phyloP scores from a whole-genome alignment of 2,329 filamentous ascomycete species.

The Cordyceps pruinosa region DNA sequence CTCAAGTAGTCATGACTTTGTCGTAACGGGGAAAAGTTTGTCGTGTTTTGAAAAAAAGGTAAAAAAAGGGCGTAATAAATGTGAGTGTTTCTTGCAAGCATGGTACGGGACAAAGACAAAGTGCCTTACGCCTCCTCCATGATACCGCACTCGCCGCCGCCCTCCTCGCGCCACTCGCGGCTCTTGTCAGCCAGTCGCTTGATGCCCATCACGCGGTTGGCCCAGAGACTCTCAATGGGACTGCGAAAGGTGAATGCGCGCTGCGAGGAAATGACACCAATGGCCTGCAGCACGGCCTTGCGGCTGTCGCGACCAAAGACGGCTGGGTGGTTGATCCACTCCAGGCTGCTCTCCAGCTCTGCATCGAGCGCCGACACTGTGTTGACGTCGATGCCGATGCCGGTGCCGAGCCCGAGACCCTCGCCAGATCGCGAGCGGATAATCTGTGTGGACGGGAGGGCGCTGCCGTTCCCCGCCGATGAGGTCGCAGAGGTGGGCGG shows the following conservation, averaged over 20 bases:
- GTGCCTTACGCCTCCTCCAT: constrained; percentile 48
- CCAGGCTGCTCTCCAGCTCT: constrained; percentile 81
- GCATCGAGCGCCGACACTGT: constrained; percentile 84
- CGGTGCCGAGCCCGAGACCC: constrained; percentile 53
- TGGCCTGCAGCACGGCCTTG: constrained; percentile 92
- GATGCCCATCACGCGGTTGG: constrained; percentile 71
- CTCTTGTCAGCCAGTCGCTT: constrained; percentile 75
- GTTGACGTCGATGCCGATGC: constrained; percentile 83
- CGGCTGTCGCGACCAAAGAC: constrained; percentile 90
- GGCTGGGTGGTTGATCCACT: constrained; percentile 97
- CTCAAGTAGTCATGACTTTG: constrained; percentile 9
- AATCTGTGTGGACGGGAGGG: constrained; percentile 37
- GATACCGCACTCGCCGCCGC: constrained; percentile 63
- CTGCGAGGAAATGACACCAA: constrained; percentile 93
- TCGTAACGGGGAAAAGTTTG: constrained; percentile 9
- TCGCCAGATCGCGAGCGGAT: constrained; percentile 49
- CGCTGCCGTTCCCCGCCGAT: constrained; percentile 28
- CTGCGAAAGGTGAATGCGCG: constrained; percentile 90
- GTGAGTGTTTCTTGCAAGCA: not conserved
- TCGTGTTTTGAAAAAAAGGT: not conserved
- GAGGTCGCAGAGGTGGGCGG: constrained; percentile 44
- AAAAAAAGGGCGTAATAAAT: not conserved
- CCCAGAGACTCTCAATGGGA: constrained; percentile 84
- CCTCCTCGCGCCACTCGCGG: constrained; percentile 85
- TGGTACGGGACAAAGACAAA: not conserved